Conservation (phyloP, 2,329 filamentous ascomycete genomes). For the Neonectria punicea region DNA sequence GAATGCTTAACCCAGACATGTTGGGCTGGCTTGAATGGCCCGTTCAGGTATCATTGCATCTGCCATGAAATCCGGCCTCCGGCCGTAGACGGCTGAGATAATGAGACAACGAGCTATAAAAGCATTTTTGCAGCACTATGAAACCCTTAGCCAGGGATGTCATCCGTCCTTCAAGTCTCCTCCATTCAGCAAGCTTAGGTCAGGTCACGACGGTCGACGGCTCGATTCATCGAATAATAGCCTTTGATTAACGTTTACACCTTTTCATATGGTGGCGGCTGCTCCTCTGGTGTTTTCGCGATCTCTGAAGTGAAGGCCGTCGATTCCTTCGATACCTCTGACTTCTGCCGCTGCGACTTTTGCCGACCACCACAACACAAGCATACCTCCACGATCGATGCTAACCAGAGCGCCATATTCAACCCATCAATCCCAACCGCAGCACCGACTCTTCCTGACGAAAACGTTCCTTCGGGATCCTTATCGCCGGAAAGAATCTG, state of each 20-base stretch:
- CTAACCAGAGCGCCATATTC: conserved; percentile 24
- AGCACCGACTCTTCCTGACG: neutral
- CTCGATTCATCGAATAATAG: neutral
- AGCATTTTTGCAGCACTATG: conserved; percentile 3
- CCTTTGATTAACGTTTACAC: neutral
- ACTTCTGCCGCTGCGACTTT: neutral
- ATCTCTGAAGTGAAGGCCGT: neutral
- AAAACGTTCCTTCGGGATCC: neutral
- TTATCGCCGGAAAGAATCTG: conserved; percentile 10
- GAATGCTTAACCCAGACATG: conserved; percentile 31
- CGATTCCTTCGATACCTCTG: neutral
- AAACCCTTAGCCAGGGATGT: neutral
- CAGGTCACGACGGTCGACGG: neutral
- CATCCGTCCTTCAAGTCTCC: neutral
- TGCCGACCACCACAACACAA: conserved; percentile 16
- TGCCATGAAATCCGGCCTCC: conserved; percentile 3
- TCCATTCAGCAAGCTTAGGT: neutral
- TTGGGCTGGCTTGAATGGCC: conserved; percentile 42
- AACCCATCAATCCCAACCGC: conserved; percentile 20
- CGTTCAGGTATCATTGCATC: conserved; percentile 28
- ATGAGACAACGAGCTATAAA: conserved; percentile 9
- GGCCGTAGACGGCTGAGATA: conserved; percentile 1
- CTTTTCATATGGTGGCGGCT: conserved; percentile 15
- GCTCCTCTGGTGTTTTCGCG: conserved; percentile 2
- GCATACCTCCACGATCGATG: conserved; percentile 22